Base-by-base conservation (phyloP, 1,139 yeast species). In the Taphrina confusa region DNA sequence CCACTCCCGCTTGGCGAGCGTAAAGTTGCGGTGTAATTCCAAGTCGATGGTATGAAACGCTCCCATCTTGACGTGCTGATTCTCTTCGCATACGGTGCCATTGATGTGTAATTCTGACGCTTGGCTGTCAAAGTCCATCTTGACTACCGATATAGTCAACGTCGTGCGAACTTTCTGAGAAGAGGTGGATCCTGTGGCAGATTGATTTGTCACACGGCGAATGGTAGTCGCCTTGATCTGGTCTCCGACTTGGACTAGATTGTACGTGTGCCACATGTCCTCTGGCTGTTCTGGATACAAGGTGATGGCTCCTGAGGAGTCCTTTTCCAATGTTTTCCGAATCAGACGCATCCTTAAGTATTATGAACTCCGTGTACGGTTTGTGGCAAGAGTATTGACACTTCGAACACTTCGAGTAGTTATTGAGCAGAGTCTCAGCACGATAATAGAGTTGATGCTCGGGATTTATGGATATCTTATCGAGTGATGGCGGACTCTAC, bases 31-130 rank as follows among this genome's bases (percentile, higher is more conserved):
- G 66, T 84, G 81, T 64, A 85, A 79, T 67, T 84, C 88, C 16
- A 92, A 78, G 65, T 85, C 92, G 6, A 92, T 88, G 0, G 97
- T 89, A 70, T 92, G 96, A 71, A 82, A 89, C 60, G 95, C 84
- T 42, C 92, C 91, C 56, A 84, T 75, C 1, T 96, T 90, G 12
- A 91, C 92, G 68, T 84, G 87, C 49, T 85, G 91, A 65, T 83
- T 80, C 61, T 86, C 87, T 46, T 81, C 83, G 0, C 80, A 77
- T 0, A 95, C 87, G 61, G 84, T 81, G 4, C 97, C 98, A 69
- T 88, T 82, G 56, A 90, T 75, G 68, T 96, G 79, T 78, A 92
- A 80, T 16, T 81, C 81, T 62, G 85, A 86, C 65, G 86, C 94
- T 20, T 83, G 79, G 3, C 95, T 87, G 54, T 84, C 86, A 72